phyloP scores from a whole-genome alignment of 495 filamentous ascomycete genomes.

The Trichoderma asperelloides region DNA sequence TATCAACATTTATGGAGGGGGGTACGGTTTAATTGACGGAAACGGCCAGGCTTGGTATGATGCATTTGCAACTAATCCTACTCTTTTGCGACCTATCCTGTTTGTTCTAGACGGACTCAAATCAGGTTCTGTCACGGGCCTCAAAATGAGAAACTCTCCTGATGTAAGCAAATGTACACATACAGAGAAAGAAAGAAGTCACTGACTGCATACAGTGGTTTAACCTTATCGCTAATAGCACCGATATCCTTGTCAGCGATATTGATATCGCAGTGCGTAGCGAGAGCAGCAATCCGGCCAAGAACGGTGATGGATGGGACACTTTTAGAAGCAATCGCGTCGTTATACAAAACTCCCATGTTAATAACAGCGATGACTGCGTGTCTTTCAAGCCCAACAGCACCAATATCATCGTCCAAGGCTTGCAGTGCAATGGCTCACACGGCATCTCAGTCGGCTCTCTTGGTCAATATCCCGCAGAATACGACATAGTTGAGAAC shows the following conservation, averaged over 20 bases:
- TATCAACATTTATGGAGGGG: conserved; percentile 52
- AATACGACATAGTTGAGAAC: conserved; percentile 58
- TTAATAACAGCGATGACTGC: conserved; percentile 66
- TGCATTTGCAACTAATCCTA: conserved; percentile 44
- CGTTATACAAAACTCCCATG: conserved; percentile 58
- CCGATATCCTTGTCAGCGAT: conserved; percentile 55
- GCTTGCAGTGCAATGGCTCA: conserved; percentile 60
- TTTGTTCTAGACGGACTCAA: conserved; percentile 49
- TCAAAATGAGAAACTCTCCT: neutral
- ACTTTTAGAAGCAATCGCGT: conserved; percentile 54
- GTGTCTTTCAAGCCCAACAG: conserved; percentile 74
- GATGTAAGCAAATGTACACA: neutral
- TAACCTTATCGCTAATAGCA: conserved; percentile 59
- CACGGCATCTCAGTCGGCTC: conserved; percentile 67
- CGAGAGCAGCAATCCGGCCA: conserved; percentile 34
- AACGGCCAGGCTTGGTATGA: conserved; percentile 70
- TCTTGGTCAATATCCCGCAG: conserved; percentile 55
- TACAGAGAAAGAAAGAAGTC: neutral
- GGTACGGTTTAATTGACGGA: conserved; percentile 26
- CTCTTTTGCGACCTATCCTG: conserved; percentile 33
- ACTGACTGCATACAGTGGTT: conserved; percentile 40
- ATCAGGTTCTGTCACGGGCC: conserved; percentile 33
- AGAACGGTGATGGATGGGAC: conserved; percentile 68
- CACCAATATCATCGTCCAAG: conserved; percentile 65
- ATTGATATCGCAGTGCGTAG: conserved; percentile 44